Percentiles rank a stretch among this genome's conserved stretches.
phyloP scores from a whole-genome alignment of 2,329 filamentous ascomycete species.

The Pestalotiopsis sp. region DNA sequence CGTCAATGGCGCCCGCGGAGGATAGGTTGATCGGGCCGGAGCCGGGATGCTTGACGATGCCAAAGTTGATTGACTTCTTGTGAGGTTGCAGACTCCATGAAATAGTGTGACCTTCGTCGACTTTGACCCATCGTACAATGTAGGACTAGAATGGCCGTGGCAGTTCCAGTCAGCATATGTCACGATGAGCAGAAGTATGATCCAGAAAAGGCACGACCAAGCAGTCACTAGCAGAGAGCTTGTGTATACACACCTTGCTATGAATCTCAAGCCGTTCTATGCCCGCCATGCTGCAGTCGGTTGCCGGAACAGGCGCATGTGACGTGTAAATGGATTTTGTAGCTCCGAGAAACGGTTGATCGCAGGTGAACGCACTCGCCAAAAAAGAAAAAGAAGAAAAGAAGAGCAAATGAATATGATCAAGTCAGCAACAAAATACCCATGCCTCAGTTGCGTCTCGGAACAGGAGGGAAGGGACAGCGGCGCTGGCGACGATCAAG shows the following conservation, averaged over 20 bases:
- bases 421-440: background rate
- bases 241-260: conserved; percentile 72
- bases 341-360: background rate
- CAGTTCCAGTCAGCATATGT: background rate
- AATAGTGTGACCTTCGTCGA: conserved; percentile 86
- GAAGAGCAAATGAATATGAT: background rate
- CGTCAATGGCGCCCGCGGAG: conserved; percentile 38
- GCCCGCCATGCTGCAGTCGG: conserved; percentile 67
- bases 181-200: background rate
- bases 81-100: conserved; percentile 98
- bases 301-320: background rate
- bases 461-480: background rate
- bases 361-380: background rate
- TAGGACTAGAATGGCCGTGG: conserved; percentile 67
- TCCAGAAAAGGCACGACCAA: background rate
- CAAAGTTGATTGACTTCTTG: conserved; percentile 98
- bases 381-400: background rate
- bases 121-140: conserved; percentile 95
- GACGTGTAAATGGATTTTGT: background rate
- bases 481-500: background rate
- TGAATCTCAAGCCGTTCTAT: conserved; percentile 98
- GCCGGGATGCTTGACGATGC: conserved; percentile 95
- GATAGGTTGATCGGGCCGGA: conserved; percentile 56
- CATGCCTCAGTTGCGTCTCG: background rate
- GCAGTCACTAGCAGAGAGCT: background rate